phyloP scores from a whole-genome alignment of 768 basidiomycete genomes.

The Paxillus ammoniavirescens region DNA sequence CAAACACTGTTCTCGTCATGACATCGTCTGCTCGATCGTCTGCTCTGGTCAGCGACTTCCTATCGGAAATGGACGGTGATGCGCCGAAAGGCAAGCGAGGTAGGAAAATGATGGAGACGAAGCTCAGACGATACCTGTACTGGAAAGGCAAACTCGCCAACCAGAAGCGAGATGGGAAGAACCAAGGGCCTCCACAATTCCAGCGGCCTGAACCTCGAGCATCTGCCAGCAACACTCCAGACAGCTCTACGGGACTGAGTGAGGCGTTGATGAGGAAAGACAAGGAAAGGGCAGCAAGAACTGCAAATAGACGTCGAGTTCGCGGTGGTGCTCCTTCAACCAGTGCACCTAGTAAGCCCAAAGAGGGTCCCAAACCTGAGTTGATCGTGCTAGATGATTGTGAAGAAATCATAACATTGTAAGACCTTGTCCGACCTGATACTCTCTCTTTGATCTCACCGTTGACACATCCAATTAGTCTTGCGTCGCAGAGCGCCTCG shows the following conservation, averaged over 20 bases:
- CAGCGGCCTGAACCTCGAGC: slow-evolving; percentile 13
- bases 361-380: slow-evolving; percentile 7
- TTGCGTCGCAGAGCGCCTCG: slow-evolving; percentile 16
- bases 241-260: slow-evolving; percentile 44
- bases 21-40: slow-evolving; percentile 76
- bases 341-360: slow-evolving; percentile 6
- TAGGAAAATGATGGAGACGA: slow-evolving; percentile 74
- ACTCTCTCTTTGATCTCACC: background rate
- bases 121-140: slow-evolving; percentile 69
- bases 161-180: slow-evolving; percentile 24
- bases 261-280: slow-evolving; percentile 82
- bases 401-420: slow-evolving; percentile 59
- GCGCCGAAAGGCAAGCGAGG: slow-evolving; percentile 64
- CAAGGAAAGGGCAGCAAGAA: slow-evolving; percentile 54
- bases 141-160: slow-evolving; percentile 63
- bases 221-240: slow-evolving; percentile 19
- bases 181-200: background rate
- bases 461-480: slow-evolving; percentile 3
- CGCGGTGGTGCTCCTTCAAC: slow-evolving; percentile 64
- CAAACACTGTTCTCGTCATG: slow-evolving; percentile 86
- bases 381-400: slow-evolving; percentile 18
- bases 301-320: slow-evolving; percentile 65
- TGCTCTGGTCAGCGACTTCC: slow-evolving; percentile 73
- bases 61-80: slow-evolving; percentile 57
- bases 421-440: slow-evolving; percentile 24